These are phyloP conservation scores for Cryphonectria parasitica DNA, from an alignment of 2,329 filamentous ascomycete species.

Conservation along the genomic window DNA sequence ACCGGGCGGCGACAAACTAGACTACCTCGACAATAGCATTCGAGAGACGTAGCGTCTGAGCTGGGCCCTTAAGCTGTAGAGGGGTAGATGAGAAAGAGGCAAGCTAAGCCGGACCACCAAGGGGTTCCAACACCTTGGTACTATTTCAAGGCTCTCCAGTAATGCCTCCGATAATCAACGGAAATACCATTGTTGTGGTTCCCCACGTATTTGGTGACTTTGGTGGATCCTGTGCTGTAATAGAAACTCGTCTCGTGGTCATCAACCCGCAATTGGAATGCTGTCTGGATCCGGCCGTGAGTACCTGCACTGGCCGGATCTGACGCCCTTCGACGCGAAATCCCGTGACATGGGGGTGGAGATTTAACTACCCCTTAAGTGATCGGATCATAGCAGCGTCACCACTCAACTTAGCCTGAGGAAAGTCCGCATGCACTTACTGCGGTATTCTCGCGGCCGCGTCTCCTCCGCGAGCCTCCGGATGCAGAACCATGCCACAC, in stretches of 20 bases:
- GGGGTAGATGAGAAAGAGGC: not conserved
- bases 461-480: not conserved
- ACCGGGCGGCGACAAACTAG: not conserved
- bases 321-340: slow-evolving; percentile 26
- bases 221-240: slow-evolving; percentile 1
- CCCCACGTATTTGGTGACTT: not conserved
- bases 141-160: not conserved
- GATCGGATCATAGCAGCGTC: slow-evolving; percentile 17
- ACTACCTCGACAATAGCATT: not conserved
- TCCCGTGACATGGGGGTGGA: slow-evolving; percentile 20
- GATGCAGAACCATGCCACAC: not conserved
- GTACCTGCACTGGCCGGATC: not conserved
- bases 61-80: not conserved
- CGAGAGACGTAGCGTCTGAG: not conserved
- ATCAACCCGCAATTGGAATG: slow-evolving; percentile 5
- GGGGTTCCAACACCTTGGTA: not conserved
- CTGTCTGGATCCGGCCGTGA: not conserved
- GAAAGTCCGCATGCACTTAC: not conserved
- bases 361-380: not conserved
- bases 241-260: slow-evolving; percentile 1
- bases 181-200: not conserved
- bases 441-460: not conserved
- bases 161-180: not conserved
- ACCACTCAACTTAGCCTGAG: slow-evolving; percentile 16
- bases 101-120: not conserved